phyloP scores from a whole-genome alignment of 805 yeast species.

The Yamadazyma takamatsuzukensis region DNA sequence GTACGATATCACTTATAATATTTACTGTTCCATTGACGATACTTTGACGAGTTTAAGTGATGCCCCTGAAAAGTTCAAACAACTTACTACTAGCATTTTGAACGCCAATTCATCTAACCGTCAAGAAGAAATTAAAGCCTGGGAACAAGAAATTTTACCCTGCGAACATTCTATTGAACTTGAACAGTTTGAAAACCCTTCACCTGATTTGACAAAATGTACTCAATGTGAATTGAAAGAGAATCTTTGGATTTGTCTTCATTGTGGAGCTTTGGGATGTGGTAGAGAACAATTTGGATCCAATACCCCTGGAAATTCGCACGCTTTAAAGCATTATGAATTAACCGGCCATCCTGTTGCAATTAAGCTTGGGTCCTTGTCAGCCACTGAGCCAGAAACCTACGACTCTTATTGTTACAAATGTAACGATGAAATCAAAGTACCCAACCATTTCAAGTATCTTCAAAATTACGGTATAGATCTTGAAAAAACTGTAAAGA shows the following conservation, averaged over 20 bases:
- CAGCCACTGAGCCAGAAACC: constrained; percentile 51
- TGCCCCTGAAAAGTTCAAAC: constrained; percentile 18
- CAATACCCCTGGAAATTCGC: constrained; percentile 82
- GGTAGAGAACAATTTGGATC: constrained; percentile 95
- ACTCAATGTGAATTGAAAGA: constrained; percentile 58
- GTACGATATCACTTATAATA: constrained; percentile 43
- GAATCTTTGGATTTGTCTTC: constrained; percentile 89
- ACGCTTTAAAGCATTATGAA: constrained; percentile 74
- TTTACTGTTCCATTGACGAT: constrained; percentile 37
- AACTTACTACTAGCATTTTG: constrained; percentile 44
- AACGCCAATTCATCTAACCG: constrained; percentile 55
- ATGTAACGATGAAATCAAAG: constrained; percentile 85
- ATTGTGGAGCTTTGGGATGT: constrained; percentile 91
- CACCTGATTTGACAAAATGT: constrained; percentile 45
- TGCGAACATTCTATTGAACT: constrained; percentile 74
- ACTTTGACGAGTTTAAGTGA: constrained; percentile 21
- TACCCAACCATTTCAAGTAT: constrained; percentile 50
- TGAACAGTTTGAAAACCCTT: constrained; percentile 26
- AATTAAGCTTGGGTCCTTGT: constrained; percentile 84
- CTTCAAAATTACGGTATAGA: constrained; percentile 68
- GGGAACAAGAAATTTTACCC: constrained; percentile 85
- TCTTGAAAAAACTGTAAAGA: constrained; percentile 50
- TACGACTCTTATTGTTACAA: constrained; percentile 87
- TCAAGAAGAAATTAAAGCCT: constrained; percentile 72
- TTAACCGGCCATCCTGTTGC: constrained; percentile 70